A percentile compares a stretch with the other conserved stretches of the same genome.
phyloP scores from a whole-genome alignment of 495 filamentous ascomycete genomes.

The Lentithecium fluviatile region DNA sequence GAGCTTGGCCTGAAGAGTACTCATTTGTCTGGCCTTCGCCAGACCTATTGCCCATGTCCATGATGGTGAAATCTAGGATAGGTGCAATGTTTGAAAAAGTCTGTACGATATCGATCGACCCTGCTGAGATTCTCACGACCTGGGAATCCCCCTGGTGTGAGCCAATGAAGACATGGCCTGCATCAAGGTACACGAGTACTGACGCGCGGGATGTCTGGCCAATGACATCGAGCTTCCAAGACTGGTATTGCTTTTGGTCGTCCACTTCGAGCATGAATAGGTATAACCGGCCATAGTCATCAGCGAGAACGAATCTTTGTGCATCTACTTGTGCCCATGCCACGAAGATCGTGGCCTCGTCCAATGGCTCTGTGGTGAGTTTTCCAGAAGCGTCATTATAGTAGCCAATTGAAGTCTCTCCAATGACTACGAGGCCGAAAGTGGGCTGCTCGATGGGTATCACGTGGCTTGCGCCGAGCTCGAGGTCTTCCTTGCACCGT shows the following conservation, averaged over 20 bases:
- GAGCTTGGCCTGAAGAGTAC: constrained; percentile 90
- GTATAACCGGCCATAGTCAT: constrained; percentile 83
- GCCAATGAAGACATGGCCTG: constrained; percentile 75
- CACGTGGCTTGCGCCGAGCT: constrained; percentile 72
- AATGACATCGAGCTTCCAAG: constrained; percentile 65
- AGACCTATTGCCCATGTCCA: constrained; percentile 86
- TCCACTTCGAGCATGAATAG: constrained; percentile 72
- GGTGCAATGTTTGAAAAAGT: constrained; percentile 82
- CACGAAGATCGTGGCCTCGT: constrained; percentile 76
- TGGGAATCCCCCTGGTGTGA: constrained; percentile 94
- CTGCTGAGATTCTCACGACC: constrained; percentile 60
- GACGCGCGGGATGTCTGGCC: constrained; percentile 72
- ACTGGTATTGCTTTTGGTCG: constrained; percentile 58
- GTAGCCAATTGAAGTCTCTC: constrained; percentile 81
- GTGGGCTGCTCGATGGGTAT: constrained; percentile 74
- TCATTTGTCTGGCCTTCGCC: constrained; percentile 78
- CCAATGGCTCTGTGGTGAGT: constrained; percentile 58
- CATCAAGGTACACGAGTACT: constrained; percentile 74
- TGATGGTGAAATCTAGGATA: constrained; percentile 87
- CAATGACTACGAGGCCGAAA: constrained; percentile 68
- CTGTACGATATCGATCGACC: constrained; percentile 66
- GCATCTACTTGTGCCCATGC: constrained; percentile 83
- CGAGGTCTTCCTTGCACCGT: constrained; percentile 58
- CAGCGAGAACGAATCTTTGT: constrained; percentile 78
- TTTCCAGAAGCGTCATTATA: constrained; percentile 69